Evolutionary conservation across 1,284 basidiomycete genomes (phyloP).

Genomic region (Malassezia sp.): DNA sequence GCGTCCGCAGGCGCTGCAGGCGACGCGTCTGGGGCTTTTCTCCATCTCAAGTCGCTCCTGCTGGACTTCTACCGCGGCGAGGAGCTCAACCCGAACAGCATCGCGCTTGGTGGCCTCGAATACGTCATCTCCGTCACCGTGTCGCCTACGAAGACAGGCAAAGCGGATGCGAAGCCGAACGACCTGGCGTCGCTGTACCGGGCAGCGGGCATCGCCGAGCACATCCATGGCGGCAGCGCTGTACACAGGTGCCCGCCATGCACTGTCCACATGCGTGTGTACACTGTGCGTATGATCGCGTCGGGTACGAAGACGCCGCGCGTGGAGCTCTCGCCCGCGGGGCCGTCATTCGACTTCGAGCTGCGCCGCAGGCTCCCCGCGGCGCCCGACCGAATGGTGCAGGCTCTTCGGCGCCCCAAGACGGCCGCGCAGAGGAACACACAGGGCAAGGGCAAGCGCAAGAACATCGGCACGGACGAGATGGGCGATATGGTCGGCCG

Average conservation of each 20-base stretch:
- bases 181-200: conserved; percentile 31
- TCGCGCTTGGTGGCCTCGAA: conserved; percentile 71
- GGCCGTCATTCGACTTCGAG: conserved; percentile 74
- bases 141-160: conserved; percentile 14
- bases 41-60: conserved; percentile 70
- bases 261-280: conserved; percentile 75
- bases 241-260: conserved; percentile 49
- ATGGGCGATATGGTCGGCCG: conserved; percentile 91
- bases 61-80: conserved; percentile 72
- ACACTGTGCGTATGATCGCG: conserved; percentile 63
- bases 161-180: conserved; percentile 5
- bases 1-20: conserved; percentile 22
- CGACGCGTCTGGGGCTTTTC: conserved; percentile 28
- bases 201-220: conserved; percentile 25
- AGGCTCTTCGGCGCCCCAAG: conserved; percentile 72
- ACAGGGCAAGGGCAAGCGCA: conserved; percentile 74
- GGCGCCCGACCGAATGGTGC: conserved; percentile 66
- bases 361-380: conserved; percentile 65
- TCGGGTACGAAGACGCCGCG: conserved; percentile 49
- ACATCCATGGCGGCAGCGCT: conserved; percentile 48
- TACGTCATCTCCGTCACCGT: conserved; percentile 60
- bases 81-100: conserved; percentile 61
- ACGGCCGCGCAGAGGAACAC: conserved; percentile 58
- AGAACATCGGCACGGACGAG: conserved; percentile 76
- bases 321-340: conserved; percentile 75